These are phyloP conservation scores for Rhodosporidiobolus sp. DNA, from an alignment of 768 basidiomycete genomes.

Conservation along the genomic window DNA sequence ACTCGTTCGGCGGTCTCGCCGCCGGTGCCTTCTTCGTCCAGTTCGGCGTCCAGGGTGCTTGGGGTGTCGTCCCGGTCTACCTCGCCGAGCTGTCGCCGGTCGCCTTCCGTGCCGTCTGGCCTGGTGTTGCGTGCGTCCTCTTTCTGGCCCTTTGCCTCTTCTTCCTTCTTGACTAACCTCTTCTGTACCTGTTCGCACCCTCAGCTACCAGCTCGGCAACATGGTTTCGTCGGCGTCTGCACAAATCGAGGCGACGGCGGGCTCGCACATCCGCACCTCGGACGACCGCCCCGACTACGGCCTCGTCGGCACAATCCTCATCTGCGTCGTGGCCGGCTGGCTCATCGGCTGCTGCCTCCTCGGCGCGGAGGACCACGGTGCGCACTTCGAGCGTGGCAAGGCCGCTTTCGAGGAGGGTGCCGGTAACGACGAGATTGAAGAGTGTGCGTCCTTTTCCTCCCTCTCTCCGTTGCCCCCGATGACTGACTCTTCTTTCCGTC, in stretches of 20 bases:
- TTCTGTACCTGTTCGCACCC: not conserved
- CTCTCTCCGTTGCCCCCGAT: no score
- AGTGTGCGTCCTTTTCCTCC: constrained; percentile 12
- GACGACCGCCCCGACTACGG: constrained; percentile 40
- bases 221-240: constrained; percentile 71
- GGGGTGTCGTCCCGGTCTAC: constrained; percentile 62
- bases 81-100: constrained; percentile 80
- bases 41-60: constrained; percentile 38
- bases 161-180: not conserved
- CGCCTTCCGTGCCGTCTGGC: constrained; percentile 82
- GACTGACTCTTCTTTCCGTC: not conserved
- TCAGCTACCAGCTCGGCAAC: constrained; percentile 81
- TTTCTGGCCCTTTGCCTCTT: not conserved
- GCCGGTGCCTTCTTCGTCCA: constrained; percentile 89
- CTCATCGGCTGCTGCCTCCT: constrained; percentile 71
- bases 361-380: constrained; percentile 72
- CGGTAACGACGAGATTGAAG: constrained; percentile 42
- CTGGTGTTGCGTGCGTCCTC: constrained; percentile 52
- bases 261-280: constrained; percentile 59
- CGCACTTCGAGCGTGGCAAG: constrained; percentile 80
- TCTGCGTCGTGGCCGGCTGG: constrained; percentile 62
- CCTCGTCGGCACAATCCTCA: constrained; percentile 14
- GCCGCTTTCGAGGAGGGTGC: constrained; percentile 72
- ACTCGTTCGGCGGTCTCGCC: constrained; percentile 63
- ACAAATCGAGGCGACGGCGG: constrained; percentile 71